Conservation (phyloP, 2,329 filamentous ascomycete species). For the Colletotrichum spaethianum region DNA sequence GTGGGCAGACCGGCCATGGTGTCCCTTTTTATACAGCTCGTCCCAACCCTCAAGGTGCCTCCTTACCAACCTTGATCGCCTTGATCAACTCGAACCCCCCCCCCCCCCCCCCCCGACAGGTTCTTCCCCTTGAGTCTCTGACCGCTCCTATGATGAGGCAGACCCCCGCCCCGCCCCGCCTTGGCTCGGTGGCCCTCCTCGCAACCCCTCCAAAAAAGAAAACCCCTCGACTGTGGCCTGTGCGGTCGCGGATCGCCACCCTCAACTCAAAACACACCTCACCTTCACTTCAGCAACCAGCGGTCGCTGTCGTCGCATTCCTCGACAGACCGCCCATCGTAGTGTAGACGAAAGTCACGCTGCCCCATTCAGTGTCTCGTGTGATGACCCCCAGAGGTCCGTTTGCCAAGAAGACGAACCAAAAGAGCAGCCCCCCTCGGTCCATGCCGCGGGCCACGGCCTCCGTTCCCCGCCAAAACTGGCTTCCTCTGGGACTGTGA, state of each 20-base stretch:
- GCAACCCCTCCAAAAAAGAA: constrained; percentile 16
- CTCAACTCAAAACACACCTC: constrained; percentile 37
- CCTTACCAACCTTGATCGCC: background rate
- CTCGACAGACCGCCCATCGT: background rate
- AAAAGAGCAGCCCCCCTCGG: constrained; percentile 11
- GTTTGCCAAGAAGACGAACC: background rate
- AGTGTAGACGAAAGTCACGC: background rate
- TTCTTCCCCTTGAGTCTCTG: background rate
- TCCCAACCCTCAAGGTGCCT: constrained; percentile 30
- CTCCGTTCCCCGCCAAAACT: constrained; percentile 8
- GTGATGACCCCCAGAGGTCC: background rate
- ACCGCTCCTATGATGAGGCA: constrained; percentile 36
- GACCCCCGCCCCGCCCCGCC: constrained; percentile 36
- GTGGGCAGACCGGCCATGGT: background rate
- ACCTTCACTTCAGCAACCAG: background rate
- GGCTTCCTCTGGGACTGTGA: background rate
- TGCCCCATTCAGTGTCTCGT: background rate
- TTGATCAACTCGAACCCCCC: background rate
- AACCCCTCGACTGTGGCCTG: background rate
- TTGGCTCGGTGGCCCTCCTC: constrained; percentile 8
- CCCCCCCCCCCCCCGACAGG: background rate
- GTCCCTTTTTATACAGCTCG: background rate
- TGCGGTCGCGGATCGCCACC: constrained; percentile 24
- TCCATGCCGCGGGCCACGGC: constrained; percentile 35
- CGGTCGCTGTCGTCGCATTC: background rate